Base-by-base conservation (phyloP, 2,329 filamentous ascomycete species). In the Colletotrichum gigasporum region DNA sequence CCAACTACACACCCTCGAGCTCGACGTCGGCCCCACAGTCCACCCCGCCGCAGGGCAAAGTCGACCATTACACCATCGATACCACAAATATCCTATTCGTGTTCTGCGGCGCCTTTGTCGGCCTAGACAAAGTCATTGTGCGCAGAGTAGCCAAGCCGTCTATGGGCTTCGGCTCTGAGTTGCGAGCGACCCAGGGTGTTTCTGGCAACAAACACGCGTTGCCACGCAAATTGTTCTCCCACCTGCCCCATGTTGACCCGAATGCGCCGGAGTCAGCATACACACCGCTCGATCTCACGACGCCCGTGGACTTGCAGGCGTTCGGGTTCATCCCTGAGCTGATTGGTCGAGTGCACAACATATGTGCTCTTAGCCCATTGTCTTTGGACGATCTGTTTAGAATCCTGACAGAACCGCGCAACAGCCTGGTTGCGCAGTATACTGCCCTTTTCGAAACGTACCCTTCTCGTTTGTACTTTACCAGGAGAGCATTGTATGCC, bases 11-110 rank as follows among this genome's bases (percentile, higher is more conserved):
- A 34, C 75, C 82, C 1, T 71, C 81, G 0, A 80, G 78, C 35
- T 79, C 83, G 5, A 78, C 81, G 1, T 78, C 82, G 2, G 77
- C 83, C 3, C 77, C 83, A 0, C 83, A 85, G 65, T 71, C 79
- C 2, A 71, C 76, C 4, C 83, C 83, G 0, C 80, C 83, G 0
- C 71, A 80, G 1, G 80, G 81, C 30, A 87, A 87, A 69, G 81
- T 85, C 8, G 86, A 89, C 54, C 87, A 90, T 71, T 90, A 87
- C 73, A 89, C 92, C 59, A 90, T 97, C 62, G 91, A 96, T 71
- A 99, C 96, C 0, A 94, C 94, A 68, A 97, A 98, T 71, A 98
- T 99, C 64, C 86, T 99, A 26, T 99, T 99, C 79, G 94, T 99
- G 41, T 97, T 96, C 75, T 96, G 94, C 11, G 96, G 96, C 16